phyloP scores from a whole-genome alignment of 257 asterid genomes.

The Jacaranda mimosifolia region DNA sequence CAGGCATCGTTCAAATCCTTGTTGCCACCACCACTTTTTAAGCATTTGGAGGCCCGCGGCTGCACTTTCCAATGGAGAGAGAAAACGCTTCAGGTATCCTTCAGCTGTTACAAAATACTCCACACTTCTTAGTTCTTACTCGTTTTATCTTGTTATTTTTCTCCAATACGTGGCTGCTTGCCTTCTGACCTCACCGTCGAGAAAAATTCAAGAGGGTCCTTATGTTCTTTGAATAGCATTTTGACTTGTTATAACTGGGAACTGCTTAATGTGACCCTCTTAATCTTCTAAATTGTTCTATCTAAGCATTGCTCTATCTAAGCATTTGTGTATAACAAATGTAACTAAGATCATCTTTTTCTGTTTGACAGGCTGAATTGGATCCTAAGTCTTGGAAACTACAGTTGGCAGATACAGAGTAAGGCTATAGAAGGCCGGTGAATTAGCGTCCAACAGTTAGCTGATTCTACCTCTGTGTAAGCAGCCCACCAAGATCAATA shows the following conservation, averaged over 20 bases:
- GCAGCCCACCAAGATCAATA: too few relatives aligned
- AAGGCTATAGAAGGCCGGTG: constrained; percentile 2
- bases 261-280: not conserved
- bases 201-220: not conserved
- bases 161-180: not conserved
- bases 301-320: not conserved
- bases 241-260: not conserved
- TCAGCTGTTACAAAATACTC: not conserved
- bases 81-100: constrained; percentile 67
- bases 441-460: too few relatives aligned
- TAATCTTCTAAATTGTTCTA: not conserved
- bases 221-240: not conserved
- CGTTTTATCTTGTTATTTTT: not conserved
- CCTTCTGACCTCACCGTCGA: too few relatives aligned
- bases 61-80: constrained; percentile 82
- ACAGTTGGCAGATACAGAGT: constrained; percentile 55
- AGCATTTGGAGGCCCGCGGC: constrained; percentile 84
- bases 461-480: too few relatives aligned
- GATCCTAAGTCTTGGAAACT: constrained; percentile 84
- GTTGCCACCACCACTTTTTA: constrained; percentile 62
- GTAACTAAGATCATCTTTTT: not conserved
- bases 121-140: not conserved
- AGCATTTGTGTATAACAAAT: not conserved
- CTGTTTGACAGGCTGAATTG: constrained; percentile 65
- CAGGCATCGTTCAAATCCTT: constrained; percentile 63